A percentile compares a stretch with the other conserved stretches of the same genome.
These are phyloP conservation scores for Zizania latifolia DNA, from an alignment of 176 grass and related monocot genomes.

Conservation along the genomic window DNA sequence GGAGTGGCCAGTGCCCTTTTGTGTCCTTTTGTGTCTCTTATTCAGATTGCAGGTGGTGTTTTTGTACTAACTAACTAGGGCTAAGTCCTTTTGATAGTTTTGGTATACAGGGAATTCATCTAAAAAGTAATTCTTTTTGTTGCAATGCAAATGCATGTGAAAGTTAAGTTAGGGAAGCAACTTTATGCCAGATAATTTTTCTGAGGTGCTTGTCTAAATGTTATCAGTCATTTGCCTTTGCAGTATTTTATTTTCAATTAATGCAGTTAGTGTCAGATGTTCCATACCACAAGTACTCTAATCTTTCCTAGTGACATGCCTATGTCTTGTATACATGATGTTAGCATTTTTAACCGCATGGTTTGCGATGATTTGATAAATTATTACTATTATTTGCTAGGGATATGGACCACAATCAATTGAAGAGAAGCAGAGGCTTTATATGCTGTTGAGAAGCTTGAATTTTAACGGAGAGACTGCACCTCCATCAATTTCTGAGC, in stretches of 20 bases:
- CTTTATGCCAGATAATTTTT: not conserved
- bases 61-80: not conserved
- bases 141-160: not conserved
- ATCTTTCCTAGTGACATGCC: not conserved
- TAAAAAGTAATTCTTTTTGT: not conserved
- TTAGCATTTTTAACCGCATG: not conserved
- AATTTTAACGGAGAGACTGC: constrained; percentile 78
- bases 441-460: constrained; percentile 73
- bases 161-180: not conserved
- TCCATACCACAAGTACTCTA: not conserved
- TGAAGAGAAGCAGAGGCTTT: constrained; percentile 94
- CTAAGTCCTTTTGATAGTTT: not conserved
- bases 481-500: constrained; percentile 52
- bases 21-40: not conserved
- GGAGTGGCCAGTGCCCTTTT: not conserved
- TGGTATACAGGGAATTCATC: not conserved
- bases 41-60: not conserved
- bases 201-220: not conserved
- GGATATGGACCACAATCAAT: constrained; percentile 88
- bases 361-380: not conserved
- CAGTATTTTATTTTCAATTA: not conserved
- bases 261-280: constrained; percentile 5
- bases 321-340: not conserved
- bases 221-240: not conserved
- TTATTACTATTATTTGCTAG: constrained; percentile 57